Conservation (phyloP, 1,284 basidiomycete genomes). For the Apiotrichum veenhuisii region DNA sequence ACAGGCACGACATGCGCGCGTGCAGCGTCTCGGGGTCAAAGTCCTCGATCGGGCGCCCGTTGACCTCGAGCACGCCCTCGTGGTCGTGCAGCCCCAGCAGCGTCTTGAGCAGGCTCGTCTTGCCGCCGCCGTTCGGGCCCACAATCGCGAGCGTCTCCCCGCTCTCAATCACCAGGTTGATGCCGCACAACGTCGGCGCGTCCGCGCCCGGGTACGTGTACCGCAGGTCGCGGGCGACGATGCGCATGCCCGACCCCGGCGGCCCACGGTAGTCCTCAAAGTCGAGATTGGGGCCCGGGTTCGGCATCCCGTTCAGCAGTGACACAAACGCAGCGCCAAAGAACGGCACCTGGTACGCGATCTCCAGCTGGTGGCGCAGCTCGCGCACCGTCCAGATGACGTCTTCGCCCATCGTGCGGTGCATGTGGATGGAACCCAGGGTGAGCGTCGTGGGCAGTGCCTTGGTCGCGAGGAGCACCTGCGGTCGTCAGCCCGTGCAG, state of each 20-base stretch:
- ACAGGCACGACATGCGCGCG: conserved; percentile 66
- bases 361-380: conserved; percentile 35
- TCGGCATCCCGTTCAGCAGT: conserved; percentile 59
- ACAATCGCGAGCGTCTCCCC: conserved; percentile 78
- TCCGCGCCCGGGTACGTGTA: conserved; percentile 70
- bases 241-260: conserved; percentile 61
- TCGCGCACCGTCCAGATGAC: neutral
- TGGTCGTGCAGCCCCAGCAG: conserved; percentile 64
- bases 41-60: conserved; percentile 62
- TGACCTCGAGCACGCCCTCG: conserved; percentile 61
- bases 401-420: conserved; percentile 61
- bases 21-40: conserved; percentile 67
- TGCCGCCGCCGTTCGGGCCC: conserved; percentile 56
- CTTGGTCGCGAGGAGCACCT: conserved; percentile 64
- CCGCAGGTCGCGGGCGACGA: conserved; percentile 65
- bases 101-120: conserved; percentile 74
- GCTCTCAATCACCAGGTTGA: conserved; percentile 64
- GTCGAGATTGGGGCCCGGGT: conserved; percentile 41
- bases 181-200: conserved; percentile 61
- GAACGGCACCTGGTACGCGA: conserved; percentile 74
- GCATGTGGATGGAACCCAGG: conserved; percentile 69
- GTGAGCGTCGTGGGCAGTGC: conserved; percentile 60
- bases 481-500: neutral
- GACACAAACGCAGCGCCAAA: conserved; percentile 75
- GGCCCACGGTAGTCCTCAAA: conserved; percentile 26